Evolutionary conservation across 768 basidiomycete genomes (phyloP).

Genomic region (Auricularia sp.): DNA sequence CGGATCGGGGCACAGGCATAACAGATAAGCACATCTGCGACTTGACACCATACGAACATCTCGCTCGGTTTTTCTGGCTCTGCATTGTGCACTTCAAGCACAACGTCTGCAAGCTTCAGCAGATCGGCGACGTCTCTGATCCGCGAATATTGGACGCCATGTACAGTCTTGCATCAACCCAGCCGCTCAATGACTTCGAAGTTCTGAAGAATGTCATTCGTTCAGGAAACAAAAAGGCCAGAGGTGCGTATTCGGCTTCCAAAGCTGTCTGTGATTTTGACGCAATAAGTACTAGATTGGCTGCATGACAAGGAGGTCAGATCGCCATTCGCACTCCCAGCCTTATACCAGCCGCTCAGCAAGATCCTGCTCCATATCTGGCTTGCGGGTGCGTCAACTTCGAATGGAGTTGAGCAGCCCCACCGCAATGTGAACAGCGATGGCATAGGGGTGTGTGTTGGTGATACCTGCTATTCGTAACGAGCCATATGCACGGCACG

Average conservation of each 20-base stretch:
- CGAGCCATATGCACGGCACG: too few species aligned
- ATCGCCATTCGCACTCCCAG: constrained; percentile 15
- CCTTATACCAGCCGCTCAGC: constrained; percentile 18
- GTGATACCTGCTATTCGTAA: too few species aligned
- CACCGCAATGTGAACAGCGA: neutral
- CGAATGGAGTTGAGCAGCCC: constrained; percentile 18
- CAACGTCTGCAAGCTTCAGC: constrained; percentile 6
- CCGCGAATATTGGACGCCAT: constrained; percentile 9
- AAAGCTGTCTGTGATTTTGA: neutral
- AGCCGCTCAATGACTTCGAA: constrained; percentile 11
- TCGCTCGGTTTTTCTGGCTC: constrained; percentile 13
- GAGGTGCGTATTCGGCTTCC: constrained; percentile 7
- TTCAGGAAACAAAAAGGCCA: constrained; percentile 14
- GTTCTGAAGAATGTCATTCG: constrained; percentile 11
- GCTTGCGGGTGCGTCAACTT: constrained; percentile 15
- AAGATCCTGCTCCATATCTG: constrained; percentile 19
- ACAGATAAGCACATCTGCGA: constrained; percentile 5
- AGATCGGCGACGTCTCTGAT: neutral
- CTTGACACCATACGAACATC: constrained; percentile 20
- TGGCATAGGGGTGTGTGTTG: too few species aligned
- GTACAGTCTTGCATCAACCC: constrained; percentile 16
- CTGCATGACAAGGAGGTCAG: constrained; percentile 16
- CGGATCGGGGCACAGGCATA: too few species aligned
- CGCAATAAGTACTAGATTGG: constrained; percentile 17
- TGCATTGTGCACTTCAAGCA: constrained; percentile 17